Conservation (phyloP, 2,329 filamentous ascomycete species). For the Elsinoe ampelina region DNA sequence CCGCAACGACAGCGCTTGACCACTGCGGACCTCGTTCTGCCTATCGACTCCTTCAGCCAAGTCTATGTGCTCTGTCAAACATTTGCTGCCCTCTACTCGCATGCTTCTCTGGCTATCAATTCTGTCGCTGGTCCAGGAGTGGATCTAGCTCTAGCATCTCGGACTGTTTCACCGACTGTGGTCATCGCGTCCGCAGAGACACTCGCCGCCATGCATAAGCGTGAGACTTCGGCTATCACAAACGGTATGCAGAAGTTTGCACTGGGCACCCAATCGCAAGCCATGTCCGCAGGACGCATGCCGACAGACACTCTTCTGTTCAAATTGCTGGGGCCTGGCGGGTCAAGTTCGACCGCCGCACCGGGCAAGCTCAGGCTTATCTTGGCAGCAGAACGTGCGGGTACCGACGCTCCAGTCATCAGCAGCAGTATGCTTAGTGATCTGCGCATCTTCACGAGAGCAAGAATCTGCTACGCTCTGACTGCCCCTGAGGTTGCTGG, state of each 20-base stretch:
- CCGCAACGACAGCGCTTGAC: slow-evolving; percentile 65
- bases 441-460: slow-evolving; percentile 68
- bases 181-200: slow-evolving; percentile 69
- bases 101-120: slow-evolving; percentile 78
- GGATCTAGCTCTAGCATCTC: slow-evolving; percentile 63
- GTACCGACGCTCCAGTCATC: slow-evolving; percentile 52
- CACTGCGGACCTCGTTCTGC: slow-evolving; percentile 70
- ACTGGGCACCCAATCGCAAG: slow-evolving; percentile 62
- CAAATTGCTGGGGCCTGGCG: slow-evolving; percentile 47
- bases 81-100: slow-evolving; percentile 72
- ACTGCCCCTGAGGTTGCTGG: slow-evolving; percentile 77
- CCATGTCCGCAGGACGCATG: slow-evolving; percentile 65
- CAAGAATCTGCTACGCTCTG: slow-evolving; percentile 76
- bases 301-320: slow-evolving; percentile 56
- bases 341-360: slow-evolving; percentile 49
- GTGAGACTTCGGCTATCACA: slow-evolving; percentile 42
- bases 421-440: slow-evolving; percentile 65
- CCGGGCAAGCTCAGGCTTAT: slow-evolving; percentile 72
- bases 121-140: slow-evolving; percentile 68
- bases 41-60: slow-evolving; percentile 70
- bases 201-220: slow-evolving; percentile 59
- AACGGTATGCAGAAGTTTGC: slow-evolving; percentile 57
- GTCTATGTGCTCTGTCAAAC: slow-evolving; percentile 73
- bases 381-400: slow-evolving; percentile 66
- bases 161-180: slow-evolving; percentile 69